phyloP scores from a whole-genome alignment of 805 yeast genomes.

The Candida ascalaphidarum region DNA sequence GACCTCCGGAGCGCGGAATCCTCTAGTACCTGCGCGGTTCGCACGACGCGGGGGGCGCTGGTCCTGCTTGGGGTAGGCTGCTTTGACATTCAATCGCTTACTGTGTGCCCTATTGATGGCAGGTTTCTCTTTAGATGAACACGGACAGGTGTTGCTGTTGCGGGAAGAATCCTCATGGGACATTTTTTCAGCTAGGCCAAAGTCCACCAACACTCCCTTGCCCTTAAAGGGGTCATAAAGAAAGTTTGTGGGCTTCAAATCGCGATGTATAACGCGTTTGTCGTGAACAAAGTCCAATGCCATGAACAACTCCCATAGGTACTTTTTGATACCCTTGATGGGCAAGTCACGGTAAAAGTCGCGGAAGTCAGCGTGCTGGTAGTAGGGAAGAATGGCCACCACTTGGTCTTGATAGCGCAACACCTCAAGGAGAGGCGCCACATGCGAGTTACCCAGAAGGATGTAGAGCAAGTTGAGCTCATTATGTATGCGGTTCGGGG shows the following conservation, averaged over 20 bases:
- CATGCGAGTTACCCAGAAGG: constrained; percentile 58
- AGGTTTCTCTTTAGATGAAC: constrained; percentile 33
- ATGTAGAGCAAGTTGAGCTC: constrained; percentile 73
- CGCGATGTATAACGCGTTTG: constrained; percentile 34
- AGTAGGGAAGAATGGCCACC: constrained; percentile 85
- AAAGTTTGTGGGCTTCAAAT: constrained; percentile 53
- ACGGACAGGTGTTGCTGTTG: constrained; percentile 43
- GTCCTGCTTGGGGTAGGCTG: constrained; percentile 78
- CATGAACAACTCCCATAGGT: constrained; percentile 69
- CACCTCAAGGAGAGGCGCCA: constrained; percentile 88
- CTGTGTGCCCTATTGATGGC: constrained; percentile 8
- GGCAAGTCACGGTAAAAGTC: constrained; percentile 78
- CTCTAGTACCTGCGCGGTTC: constrained; percentile 94
- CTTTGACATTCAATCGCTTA: constrained; percentile 24
- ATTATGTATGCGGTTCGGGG: constrained; percentile 84
- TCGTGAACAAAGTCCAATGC: constrained; percentile 59
- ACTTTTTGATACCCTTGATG: constrained; percentile 67
- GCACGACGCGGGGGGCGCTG: constrained; percentile 85
- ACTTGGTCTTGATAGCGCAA: constrained; percentile 85
- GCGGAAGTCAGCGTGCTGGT: constrained; percentile 84
- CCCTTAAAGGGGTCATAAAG: constrained; percentile 57
- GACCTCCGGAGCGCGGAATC: constrained; percentile 92
- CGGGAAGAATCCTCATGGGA: constrained; percentile 4
- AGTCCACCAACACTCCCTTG: constrained; percentile 81
- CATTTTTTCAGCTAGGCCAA: constrained; percentile 76